Evolutionary conservation across 192 early-diverging fungal species (phyloP).

Genomic region (Lobulomyces angularis): DNA sequence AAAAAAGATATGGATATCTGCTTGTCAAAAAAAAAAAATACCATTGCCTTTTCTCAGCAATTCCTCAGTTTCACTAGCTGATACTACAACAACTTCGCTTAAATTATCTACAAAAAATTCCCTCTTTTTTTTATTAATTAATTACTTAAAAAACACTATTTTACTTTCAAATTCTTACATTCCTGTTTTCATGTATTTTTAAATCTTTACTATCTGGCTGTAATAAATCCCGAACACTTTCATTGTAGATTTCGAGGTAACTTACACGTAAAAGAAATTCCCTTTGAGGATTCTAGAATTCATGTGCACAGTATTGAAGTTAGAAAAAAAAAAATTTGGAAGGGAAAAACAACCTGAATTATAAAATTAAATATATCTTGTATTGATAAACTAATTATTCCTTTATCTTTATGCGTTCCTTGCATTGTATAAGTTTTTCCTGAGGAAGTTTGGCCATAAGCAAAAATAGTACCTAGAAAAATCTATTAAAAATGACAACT

Average conservation of each 20-base stretch:
- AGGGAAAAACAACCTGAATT: constrained; percentile 26
- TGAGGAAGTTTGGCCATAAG: constrained; percentile 93
- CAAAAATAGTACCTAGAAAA: constrained; percentile 76
- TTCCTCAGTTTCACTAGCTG: constrained; percentile 24
- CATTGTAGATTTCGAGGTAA: constrained; percentile 98
- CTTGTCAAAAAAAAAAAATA: constrained; percentile 1
- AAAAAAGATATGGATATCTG: too few relatives aligned
- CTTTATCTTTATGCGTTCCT: constrained; percentile 44
- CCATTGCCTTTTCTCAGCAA: constrained; percentile 29
- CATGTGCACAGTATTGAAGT: neutral
- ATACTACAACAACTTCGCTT: constrained; percentile 34
- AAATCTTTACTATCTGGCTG: constrained; percentile 69
- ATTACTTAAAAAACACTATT: neutral
- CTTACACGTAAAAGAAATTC: constrained; percentile 90
- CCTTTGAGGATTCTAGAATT: constrained; percentile 37
- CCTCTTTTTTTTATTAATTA: too few relatives aligned
- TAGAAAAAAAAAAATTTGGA: constrained; percentile 7
- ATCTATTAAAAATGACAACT: too few relatives aligned
- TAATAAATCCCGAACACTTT: constrained; percentile 76
- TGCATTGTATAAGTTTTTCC: constrained; percentile 80
- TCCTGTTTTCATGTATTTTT: constrained; percentile 72
- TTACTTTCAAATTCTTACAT: constrained; percentile 9
- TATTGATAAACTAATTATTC: constrained; percentile 57
- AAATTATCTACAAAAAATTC: constrained; percentile 35
- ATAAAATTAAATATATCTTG: constrained; percentile 47